Evolutionary conservation across 257 asterid genomes (phyloP), one percentile per base, ranked within the genome.

Genomic region (Solanum virginianum): DNA sequence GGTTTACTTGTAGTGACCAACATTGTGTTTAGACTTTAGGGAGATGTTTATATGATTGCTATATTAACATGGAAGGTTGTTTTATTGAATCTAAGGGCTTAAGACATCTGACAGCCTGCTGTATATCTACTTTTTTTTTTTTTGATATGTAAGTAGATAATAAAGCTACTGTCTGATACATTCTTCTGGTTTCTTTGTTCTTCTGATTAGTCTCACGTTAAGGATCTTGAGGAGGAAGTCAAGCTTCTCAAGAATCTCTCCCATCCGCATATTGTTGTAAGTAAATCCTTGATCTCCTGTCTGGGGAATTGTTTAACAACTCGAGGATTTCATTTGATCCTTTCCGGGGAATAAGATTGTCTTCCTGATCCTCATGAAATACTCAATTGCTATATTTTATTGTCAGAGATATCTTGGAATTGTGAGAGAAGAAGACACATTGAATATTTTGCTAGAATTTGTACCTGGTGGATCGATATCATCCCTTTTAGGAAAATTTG

Each of bases 401-500:
- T 91, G 87, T 83, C 93, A 95, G 99, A 95, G 99, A 86, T 97
- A 97, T 90, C 89, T 97, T 87, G 99, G 99, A 86, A 97, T 98
- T 83, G 99, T 95, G 86, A 89, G 98, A 87, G 99, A 97, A 91
- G 96, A 90, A 62, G 98, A 93, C 70, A 90, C 98, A 13, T 90
- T 97, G 88, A 94, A 97, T 88, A 97, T 97, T 88, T 90, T 97
- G 88, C 86, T 97, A 88, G 99, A 97, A 85, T 97, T 97, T 89
- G 99, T 97, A 80, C 97, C 98, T 3, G 98, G 99, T 85, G 99
- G 99, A 88, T 95, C 98, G 54, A 97, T 97, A 87, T 92, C 99
- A 82, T 97, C 99, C 60, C 99, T 97, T 80, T 83, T 97, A 91
- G 98, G 98, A 80, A 97, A 97, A 70, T 95, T 97, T 85, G 99